Percentiles rank a stretch among this genome's conserved stretches.
Evolutionary conservation across 768 basidiomycete species (phyloP).

Genomic region (Termitomyces sp.): DNA sequence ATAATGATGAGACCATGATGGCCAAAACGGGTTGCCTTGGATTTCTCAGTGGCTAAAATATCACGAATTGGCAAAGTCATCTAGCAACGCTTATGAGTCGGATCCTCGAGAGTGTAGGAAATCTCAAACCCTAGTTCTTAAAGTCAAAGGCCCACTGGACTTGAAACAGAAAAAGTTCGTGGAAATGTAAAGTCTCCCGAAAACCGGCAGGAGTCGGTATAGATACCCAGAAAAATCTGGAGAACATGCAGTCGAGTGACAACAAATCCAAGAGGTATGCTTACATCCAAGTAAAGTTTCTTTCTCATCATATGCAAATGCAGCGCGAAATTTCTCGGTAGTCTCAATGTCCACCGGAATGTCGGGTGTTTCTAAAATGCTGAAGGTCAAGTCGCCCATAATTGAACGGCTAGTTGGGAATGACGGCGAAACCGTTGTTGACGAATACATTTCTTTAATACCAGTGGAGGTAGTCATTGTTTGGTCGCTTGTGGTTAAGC

Average conservation of each 20-base stretch:
- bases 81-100: conserved; percentile 35
- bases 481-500: conserved; percentile 23
- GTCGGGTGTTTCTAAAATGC: conserved; percentile 76
- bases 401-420: conserved; percentile 32
- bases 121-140: conserved; percentile 73
- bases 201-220: conserved; percentile 85
- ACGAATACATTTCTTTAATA: conserved; percentile 62
- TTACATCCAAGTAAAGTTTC: conserved; percentile 85
- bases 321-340: conserved; percentile 70
- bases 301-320: conserved; percentile 87
- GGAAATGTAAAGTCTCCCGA: conserved; percentile 88
- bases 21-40: conserved; percentile 85
- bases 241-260: conserved; percentile 3
- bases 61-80: conserved; percentile 95
- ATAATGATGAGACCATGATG: conserved; percentile 88
- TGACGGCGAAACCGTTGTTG: conserved; percentile 27
- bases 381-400: conserved; percentile 66
- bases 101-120: not conserved
- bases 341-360: conserved; percentile 57
- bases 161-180: conserved; percentile 94
- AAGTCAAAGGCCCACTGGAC: conserved; percentile 74
- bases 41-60: conserved; percentile 78
- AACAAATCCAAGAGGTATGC: conserved; percentile 26
- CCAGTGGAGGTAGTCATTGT: conserved; percentile 27
- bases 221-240: conserved; percentile 90